Evolutionary conservation across 2,329 filamentous ascomycete species (phyloP).

Genomic region (Fusarium secorum): DNA sequence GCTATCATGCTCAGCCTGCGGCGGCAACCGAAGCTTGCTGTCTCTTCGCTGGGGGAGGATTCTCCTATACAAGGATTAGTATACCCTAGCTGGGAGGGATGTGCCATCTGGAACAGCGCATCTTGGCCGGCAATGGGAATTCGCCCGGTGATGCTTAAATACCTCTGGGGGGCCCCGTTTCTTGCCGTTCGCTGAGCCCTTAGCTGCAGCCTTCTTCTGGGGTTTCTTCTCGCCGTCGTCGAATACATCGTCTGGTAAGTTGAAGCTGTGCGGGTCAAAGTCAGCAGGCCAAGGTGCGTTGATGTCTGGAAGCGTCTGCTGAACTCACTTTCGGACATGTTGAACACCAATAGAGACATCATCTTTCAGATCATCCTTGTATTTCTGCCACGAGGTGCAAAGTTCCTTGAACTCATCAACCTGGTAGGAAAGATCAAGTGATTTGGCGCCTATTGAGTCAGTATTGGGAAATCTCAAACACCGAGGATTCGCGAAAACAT

Average conservation of each 20-base stretch:
- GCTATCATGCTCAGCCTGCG: conserved; percentile 46
- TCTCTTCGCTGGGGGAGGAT: conserved; percentile 51
- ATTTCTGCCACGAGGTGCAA: conserved; percentile 79
- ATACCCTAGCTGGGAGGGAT: conserved; percentile 13
- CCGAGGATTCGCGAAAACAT: background rate
- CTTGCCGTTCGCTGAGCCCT: conserved; percentile 52
- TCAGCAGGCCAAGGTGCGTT: conserved; percentile 12
- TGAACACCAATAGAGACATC: conserved; percentile 75
- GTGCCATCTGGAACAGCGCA: conserved; percentile 6
- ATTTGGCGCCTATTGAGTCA: conserved; percentile 66
- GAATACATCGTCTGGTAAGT: conserved; percentile 91
- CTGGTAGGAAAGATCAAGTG: conserved; percentile 79
- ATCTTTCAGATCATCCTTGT: conserved; percentile 72
- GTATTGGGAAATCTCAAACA: conserved; percentile 20
- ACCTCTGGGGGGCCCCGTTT: conserved; percentile 61
- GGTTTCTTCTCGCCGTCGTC: conserved; percentile 78
- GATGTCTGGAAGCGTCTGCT: background rate
- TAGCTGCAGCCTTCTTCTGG: conserved; percentile 60
- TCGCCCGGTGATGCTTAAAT: conserved; percentile 39
- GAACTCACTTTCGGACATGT: conserved; percentile 82
- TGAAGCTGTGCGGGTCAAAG: conserved; percentile 65
- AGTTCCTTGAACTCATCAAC: conserved; percentile 87
- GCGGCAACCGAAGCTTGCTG: conserved; percentile 53
- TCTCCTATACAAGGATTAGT: conserved; percentile 48
- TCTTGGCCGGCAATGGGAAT: conserved; percentile 17